These are phyloP conservation scores for Kokia cookei DNA, from an alignment of 441 rosid species.

Conservation along the genomic window DNA sequence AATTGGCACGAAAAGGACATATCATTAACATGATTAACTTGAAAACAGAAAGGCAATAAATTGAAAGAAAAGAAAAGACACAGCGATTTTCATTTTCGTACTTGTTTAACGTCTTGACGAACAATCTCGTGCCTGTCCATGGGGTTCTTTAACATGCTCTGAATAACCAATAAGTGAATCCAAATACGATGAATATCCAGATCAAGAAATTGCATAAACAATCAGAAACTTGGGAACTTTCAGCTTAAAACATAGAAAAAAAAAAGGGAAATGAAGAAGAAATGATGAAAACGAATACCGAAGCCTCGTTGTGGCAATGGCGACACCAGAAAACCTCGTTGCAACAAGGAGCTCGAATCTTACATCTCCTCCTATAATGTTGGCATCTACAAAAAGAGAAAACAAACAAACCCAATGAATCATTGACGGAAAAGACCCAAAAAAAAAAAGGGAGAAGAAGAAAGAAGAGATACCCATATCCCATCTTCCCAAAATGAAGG, in stretches of 20 bases:
- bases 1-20: neutral
- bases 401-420: neutral
- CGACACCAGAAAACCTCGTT: conserved; percentile 89
- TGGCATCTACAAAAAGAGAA: conserved; percentile 45
- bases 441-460: neutral
- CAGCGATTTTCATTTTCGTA: conserved; percentile 18
- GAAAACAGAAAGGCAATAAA: neutral
- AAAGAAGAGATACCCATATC: conserved; percentile 54
- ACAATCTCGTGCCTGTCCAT: conserved; percentile 69
- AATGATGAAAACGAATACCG: conserved; percentile 31
- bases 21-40: neutral
- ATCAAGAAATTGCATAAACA: neutral
- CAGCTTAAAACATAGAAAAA: neutral
- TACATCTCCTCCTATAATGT: conserved; percentile 92
- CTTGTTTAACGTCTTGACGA: conserved; percentile 76
- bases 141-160: conserved; percentile 60
- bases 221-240: neutral
- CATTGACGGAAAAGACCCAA: conserved; percentile 5
- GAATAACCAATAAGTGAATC: conserved; percentile 16
- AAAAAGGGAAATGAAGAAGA: neutral
- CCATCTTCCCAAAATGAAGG: conserved; percentile 86
- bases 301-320: conserved; percentile 90
- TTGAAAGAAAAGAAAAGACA: neutral
- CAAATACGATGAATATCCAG: conserved; percentile 10
- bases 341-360: conserved; percentile 93